phyloP scores from a whole-genome alignment of 2,329 filamentous ascomycete species.

The Colletotrichum sublineola region DNA sequence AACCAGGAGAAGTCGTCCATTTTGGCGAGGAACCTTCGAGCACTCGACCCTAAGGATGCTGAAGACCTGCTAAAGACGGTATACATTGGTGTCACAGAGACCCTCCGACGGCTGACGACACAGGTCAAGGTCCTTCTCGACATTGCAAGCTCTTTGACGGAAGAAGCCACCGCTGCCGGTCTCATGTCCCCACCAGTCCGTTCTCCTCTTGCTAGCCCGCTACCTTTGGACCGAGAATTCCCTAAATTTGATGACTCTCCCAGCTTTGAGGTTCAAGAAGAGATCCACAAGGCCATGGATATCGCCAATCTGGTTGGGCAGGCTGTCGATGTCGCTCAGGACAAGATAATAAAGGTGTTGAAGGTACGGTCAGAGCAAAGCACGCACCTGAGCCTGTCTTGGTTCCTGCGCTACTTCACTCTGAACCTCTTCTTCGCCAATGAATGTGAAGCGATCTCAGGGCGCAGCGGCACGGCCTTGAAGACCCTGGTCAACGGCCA shows the following conservation, averaged over 20 bases:
- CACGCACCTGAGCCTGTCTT: conserved; percentile 73
- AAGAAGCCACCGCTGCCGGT: conserved; percentile 53
- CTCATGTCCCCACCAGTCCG: conserved; percentile 62
- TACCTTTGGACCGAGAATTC: conserved; percentile 44
- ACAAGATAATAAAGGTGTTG: conserved; percentile 80
- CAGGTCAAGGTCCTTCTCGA: conserved; percentile 97
- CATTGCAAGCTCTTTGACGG: conserved; percentile 81
- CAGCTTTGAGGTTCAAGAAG: conserved; percentile 73
- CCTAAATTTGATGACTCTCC: conserved; percentile 32
- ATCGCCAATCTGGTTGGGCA: conserved; percentile 83
- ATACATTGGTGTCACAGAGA: conserved; percentile 90
- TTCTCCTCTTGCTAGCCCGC: conserved; percentile 67
- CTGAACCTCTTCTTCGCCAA: conserved; percentile 87
- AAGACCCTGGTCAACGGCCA: conserved; percentile 86
- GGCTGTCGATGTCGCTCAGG: conserved; percentile 84
- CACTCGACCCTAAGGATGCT: conserved; percentile 85
- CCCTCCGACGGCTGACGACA: conserved; percentile 84
- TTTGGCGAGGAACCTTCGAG: conserved; percentile 87
- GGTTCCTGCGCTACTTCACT: conserved; percentile 85
- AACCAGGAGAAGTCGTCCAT: conserved; percentile 92
- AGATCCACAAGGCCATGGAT: conserved; percentile 82
- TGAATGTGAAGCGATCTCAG: conserved; percentile 87
- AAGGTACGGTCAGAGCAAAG: conserved; percentile 83
- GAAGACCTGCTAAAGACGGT: conserved; percentile 86
- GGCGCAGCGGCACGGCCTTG: conserved; percentile 79